Conservation (phyloP, 208 protist genomes). For the Wallacemonas sp. region DNA sequence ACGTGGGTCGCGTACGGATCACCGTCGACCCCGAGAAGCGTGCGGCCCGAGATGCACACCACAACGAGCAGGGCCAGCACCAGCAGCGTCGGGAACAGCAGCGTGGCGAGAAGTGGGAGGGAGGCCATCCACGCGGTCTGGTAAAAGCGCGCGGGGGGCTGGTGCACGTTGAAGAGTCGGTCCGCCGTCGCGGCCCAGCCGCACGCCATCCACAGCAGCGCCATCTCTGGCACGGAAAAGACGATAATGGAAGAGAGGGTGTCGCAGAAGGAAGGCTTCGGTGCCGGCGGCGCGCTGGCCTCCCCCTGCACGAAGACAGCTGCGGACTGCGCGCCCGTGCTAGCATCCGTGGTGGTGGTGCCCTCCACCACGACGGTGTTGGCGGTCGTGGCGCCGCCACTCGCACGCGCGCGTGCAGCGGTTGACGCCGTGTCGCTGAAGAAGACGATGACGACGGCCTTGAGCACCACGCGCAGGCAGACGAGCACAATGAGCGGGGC, state of each 20-base stretch:
- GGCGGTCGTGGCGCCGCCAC: not conserved
- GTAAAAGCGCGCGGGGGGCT: constrained; percentile 10
- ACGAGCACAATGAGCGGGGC: constrained; percentile 48
- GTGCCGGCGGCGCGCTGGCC: not conserved
- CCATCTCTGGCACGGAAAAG: constrained; percentile 3
- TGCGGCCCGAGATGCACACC: not conserved
- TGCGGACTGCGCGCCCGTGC: not conserved
- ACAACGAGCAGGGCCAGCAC: constrained; percentile 1
- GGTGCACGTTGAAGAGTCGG: constrained; percentile 11
- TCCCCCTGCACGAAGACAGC: not conserved
- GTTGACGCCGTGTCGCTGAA: constrained; percentile 15
- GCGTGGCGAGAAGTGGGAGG: not conserved
- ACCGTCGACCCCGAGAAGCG: constrained; percentile 1
- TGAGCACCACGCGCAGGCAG: constrained; percentile 36
- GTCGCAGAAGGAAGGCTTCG: not conserved
- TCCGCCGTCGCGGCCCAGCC: constrained; percentile 11
- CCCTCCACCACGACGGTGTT: constrained; percentile 2
- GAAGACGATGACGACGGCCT: constrained; percentile 42
- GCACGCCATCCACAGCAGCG: constrained; percentile 12
- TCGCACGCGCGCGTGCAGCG: constrained; percentile 7
- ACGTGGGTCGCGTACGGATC: constrained; percentile 3
- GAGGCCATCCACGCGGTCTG: constrained; percentile 14
- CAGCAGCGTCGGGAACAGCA: constrained; percentile 11
- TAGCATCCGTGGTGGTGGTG: not conserved
- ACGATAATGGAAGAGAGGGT: not conserved